These are phyloP conservation scores for Chlorencoelia australis DNA, from an alignment of 2,329 filamentous ascomycete genomes.

Conservation along the genomic window DNA sequence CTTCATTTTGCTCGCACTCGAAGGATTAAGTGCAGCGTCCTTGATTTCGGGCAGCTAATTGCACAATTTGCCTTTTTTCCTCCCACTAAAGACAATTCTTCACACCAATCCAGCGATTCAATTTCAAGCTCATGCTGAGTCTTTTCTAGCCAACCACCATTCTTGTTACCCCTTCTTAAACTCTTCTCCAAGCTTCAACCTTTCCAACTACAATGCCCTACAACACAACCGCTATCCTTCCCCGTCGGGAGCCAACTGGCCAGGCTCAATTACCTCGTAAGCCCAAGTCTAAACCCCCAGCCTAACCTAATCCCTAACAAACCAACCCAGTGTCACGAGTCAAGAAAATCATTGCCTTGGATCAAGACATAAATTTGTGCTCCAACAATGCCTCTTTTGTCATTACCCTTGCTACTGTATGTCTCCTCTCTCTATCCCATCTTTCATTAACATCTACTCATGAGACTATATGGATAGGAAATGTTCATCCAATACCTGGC, in stretches of 20 bases:
- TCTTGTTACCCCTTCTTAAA: too few species aligned
- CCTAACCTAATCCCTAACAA: conserved; percentile 3
- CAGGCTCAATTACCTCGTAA: conserved; percentile 76
- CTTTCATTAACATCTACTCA: too few species aligned
- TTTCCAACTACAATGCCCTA: conserved; percentile 58
- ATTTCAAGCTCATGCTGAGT: too few species aligned
- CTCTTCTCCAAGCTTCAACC: neutral
- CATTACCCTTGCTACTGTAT: conserved; percentile 78
- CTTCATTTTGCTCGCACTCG: too few species aligned
- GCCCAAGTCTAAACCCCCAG: conserved; percentile 29
- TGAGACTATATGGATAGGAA: too few species aligned
- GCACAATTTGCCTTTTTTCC: too few species aligned
- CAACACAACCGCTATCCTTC: conserved; percentile 76
- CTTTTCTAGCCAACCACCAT: too few species aligned
- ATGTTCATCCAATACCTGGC: conserved; percentile 93
- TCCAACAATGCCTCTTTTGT: conserved; percentile 92
- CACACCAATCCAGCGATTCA: too few species aligned
- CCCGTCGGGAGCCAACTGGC: conserved; percentile 72
- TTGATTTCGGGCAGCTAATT: too few species aligned
- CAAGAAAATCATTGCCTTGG: conserved; percentile 87
- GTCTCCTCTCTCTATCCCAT: conserved; percentile 17
- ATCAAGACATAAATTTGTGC: conserved; percentile 75
- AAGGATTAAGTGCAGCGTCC: too few species aligned
- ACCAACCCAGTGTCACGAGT: conserved; percentile 67
- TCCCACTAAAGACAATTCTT: too few species aligned